phyloP scores from a whole-genome alignment of 2,329 filamentous ascomycete genomes.

The Ramularia collo-cygni region DNA sequence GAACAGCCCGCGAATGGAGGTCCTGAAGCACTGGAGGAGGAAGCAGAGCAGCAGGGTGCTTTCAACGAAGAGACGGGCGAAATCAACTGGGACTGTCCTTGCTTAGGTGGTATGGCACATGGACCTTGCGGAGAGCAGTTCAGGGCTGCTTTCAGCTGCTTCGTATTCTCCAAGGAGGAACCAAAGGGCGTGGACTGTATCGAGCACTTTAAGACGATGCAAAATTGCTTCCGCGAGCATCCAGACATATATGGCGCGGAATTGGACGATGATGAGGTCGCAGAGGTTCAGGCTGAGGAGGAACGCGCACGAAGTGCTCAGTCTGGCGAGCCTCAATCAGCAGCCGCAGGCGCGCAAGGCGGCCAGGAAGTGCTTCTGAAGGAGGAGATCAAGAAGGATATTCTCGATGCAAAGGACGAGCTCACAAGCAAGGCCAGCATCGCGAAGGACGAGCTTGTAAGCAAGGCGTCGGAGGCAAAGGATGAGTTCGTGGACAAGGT shows the following conservation, averaged over 20 bases:
- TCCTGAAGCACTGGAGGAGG: slow-evolving; percentile 62
- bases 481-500: slow-evolving; percentile 29
- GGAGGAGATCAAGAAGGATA: slow-evolving; percentile 29
- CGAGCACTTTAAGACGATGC: slow-evolving; percentile 66
- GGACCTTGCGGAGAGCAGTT: slow-evolving; percentile 95
- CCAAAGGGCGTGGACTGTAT: slow-evolving; percentile 57
- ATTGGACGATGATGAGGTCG: slow-evolving; percentile 67
- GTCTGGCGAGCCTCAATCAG: slow-evolving; percentile 10
- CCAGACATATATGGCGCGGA: slow-evolving; percentile 91
- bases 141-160: slow-evolving; percentile 93
- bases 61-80: slow-evolving; percentile 98
- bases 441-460: slow-evolving; percentile 28
- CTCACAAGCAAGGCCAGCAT: slow-evolving; percentile 6
- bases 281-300: slow-evolving; percentile 18
- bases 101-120: slow-evolving; percentile 91
- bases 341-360: slow-evolving; percentile 16
- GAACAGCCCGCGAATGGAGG: slow-evolving; percentile 25
- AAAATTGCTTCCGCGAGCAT: slow-evolving; percentile 89
- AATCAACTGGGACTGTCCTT: slow-evolving; percentile 99
- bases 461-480: slow-evolving; percentile 14
- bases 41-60: slow-evolving; percentile 79
- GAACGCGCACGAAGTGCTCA: slow-evolving; percentile 11
- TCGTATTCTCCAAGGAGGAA: slow-evolving; percentile 90
- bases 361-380: slow-evolving; percentile 25
- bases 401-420: slow-evolving; percentile 29